A percentile compares a stretch with the other conserved stretches of the same genome.
phyloP scores from a whole-genome alignment of 2,329 filamentous ascomycete species.

The Fonsecaea nubica region DNA sequence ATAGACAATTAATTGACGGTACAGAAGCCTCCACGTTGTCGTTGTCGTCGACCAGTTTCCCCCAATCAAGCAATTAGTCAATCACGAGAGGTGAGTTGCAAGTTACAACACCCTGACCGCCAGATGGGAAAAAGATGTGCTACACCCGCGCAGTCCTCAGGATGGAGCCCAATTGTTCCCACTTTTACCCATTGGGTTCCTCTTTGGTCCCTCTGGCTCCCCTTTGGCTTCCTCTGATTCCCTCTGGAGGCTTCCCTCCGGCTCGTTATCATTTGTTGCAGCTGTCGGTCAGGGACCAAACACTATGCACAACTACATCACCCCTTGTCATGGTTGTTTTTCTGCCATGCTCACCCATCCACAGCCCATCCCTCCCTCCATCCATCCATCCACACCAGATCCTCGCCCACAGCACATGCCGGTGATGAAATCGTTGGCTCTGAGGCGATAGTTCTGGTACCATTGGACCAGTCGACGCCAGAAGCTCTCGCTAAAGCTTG shows the following conservation, averaged over 20 bases:
- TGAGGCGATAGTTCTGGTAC: not conserved
- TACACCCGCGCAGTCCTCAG: not conserved
- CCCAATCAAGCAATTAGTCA: not conserved
- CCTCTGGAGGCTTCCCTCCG: not conserved
- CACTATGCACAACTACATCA: conserved; percentile 9
- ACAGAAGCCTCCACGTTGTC: not conserved
- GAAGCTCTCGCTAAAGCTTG: conserved; percentile 10
- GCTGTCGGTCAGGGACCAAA: not conserved
- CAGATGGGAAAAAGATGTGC: not conserved
- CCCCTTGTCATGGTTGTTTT: not conserved
- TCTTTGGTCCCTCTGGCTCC: no score
- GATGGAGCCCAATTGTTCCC: not conserved
- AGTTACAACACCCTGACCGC: conserved; percentile 8
- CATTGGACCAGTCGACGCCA: not conserved
- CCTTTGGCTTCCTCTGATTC: no score
- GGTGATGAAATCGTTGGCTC: conserved; percentile 7
- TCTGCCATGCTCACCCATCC: not conserved
- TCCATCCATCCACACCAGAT: not conserved
- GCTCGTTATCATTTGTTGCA: not conserved
- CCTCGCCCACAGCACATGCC: conserved; percentile 14
- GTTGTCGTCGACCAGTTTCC: not conserved
- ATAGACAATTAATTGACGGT: not conserved
- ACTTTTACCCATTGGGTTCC: not conserved
- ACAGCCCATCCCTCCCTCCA: no score
- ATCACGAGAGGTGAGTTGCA: conserved; percentile 8